phyloP scores from a whole-genome alignment of 306 rosid genomes.

The Calophaca sinica region DNA sequence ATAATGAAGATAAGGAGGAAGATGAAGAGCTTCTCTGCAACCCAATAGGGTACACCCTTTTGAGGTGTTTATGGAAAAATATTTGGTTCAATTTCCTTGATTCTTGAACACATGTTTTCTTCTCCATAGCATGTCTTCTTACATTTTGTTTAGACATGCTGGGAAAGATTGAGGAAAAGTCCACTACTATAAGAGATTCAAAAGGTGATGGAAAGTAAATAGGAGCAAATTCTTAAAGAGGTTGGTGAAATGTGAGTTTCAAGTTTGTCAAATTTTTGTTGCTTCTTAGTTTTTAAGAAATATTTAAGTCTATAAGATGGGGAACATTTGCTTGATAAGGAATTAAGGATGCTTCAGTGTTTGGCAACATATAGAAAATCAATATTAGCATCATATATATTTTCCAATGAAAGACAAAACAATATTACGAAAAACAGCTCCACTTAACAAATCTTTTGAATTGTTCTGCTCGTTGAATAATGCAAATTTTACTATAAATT shows the following conservation, averaged over 20 bases:
- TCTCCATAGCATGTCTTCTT: slow-evolving; percentile 64
- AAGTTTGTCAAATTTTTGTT: slow-evolving; percentile 49
- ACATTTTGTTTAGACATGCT: slow-evolving; percentile 62
- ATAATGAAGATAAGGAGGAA: slow-evolving; percentile 65
- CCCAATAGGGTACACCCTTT: slow-evolving; percentile 84
- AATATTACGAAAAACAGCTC: background rate
- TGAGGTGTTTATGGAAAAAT: slow-evolving; percentile 64
- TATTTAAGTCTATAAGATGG: slow-evolving; percentile 15
- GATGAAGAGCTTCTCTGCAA: slow-evolving; percentile 80
- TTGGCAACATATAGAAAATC: too few species aligned
- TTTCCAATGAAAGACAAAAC: background rate
- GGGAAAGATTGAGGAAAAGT: slow-evolving; percentile 34
- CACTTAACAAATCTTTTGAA: background rate
- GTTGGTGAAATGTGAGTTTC: slow-evolving; percentile 89
- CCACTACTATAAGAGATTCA: slow-evolving; percentile 17
- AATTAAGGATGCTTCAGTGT: slow-evolving; percentile 22
- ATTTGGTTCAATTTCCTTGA: slow-evolving; percentile 59
- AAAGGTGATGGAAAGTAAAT: slow-evolving; percentile 29
- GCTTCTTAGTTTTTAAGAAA: slow-evolving; percentile 71
- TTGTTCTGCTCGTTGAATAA: too few species aligned
- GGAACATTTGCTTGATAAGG: slow-evolving; percentile 17
- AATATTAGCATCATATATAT: background rate
- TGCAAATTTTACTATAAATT: background rate
- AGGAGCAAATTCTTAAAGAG: slow-evolving; percentile 41
- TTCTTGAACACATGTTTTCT: slow-evolving; percentile 54